Base-by-base conservation (phyloP, 1,284 basidiomycete species). In the Xerocomus nothofagi region DNA sequence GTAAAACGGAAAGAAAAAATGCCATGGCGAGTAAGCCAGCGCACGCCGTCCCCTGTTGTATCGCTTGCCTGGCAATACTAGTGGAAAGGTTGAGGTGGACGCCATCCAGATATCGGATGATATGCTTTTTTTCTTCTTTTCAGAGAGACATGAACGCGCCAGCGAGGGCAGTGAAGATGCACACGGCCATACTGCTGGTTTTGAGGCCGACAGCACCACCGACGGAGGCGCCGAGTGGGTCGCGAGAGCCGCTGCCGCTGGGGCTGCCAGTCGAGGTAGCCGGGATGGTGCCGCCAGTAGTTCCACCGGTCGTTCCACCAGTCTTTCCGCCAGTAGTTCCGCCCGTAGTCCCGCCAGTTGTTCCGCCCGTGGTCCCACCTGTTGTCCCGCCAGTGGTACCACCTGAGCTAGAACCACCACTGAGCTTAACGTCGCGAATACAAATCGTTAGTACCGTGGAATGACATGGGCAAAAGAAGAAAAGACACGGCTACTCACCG, bases 401-500 rank as follows among this genome's bases (percentile, higher is more conserved):
- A 9, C 49, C 44, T 9, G 47, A 39, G 24, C 33, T 29, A 6
- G 60, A 39, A 10, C 51, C 47, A n/a, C 57, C 17, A 23, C 18
- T 21, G 39, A 66, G 51, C 63, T 66, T 48, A 37, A 34, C 11
- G 15, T 31, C 6, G 1, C 10, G 15, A 38, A 3, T 2, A 18
- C 5, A 34, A 18, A 24, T 3, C 20, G 20, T 49, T 3, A 43
- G 33, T 15, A 0, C 6, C 0, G 18, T 31, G n/a, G 6, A 23
- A 31, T 6, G 15, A 12, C 2, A 5, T 7, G 14, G 12, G 34
- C n/a, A 12, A 2, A 5, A 4, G 1, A 8, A 6, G 14, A 17
- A 24, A 7, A 15, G 8, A 8, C 0, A 43, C 6, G 6, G 4
- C 17, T n/a, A 55, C 63, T 6, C 17, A 67, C 61, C 20, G 60